Evolutionary conservation across 2,329 filamentous ascomycete species (phyloP), one percentile per base, ranked within the genome.

Genomic region (Fusarium mexicanum): DNA sequence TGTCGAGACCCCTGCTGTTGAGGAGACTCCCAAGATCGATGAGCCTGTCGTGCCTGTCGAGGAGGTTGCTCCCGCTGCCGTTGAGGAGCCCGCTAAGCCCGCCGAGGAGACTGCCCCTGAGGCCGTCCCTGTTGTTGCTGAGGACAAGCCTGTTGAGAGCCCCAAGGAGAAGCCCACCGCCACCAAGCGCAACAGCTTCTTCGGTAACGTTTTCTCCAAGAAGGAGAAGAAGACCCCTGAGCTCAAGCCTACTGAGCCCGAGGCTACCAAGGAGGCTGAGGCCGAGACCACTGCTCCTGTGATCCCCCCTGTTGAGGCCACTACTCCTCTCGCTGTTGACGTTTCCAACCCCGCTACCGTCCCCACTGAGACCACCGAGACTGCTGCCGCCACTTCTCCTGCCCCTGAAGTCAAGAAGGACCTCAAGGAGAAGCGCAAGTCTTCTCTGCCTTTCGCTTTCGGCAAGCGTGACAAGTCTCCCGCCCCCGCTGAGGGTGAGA

Each of bases 361-460:
- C 66, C 84, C 85, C 35, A 81, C 84, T 44, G 87, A 89, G 81
- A 83, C 83, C 29, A 82, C 85, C 8, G 87, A 89, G 77, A 80
- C 73, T 51, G 79, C 84, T 63, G 81, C 83, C 70, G 81, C 80
- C 38, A 72, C 79, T 40, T 76, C 84, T 33, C 81, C 85, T 65
- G 86, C 86, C 73, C 86, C 85, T 69, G 90, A 91, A 84, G 76
- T 85, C 64, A 90, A 90, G 83, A 90, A 90, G 84, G 89, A 90
- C 72, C 82, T 87, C 77, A 95, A 94, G 91, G 88, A 90, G 84
- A 97, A 97, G 93, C 93, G 94, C 83, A 91, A 91, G 84, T 96
- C 94, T 76, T 92, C 95, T 79, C 83, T 90, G 14, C 88, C 88
- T 55, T 97, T 97, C 84, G 91, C 90, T 78, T 91, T 91, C 80